Conservation (phyloP, 805 yeast genomes). For the Candida sphagnicola region DNA sequence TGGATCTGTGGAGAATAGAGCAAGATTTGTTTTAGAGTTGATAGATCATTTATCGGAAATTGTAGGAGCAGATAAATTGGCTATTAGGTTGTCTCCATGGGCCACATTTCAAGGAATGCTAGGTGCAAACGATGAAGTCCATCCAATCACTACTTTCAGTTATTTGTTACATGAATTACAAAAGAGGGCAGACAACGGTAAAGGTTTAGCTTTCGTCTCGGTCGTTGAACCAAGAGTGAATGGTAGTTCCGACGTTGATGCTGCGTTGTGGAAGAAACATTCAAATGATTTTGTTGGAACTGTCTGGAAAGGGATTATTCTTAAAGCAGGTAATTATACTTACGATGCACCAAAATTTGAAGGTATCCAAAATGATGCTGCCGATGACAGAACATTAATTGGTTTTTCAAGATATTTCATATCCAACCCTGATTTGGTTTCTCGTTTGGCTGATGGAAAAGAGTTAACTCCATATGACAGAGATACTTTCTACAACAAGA, state of each 20-base stretch:
- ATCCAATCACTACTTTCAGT: constrained; percentile 14
- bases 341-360: constrained; percentile 18
- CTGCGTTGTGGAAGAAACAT: constrained; percentile 9
- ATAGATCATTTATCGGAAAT: constrained; percentile 12
- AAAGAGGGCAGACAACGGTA: constrained; percentile 21
- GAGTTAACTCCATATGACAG: constrained; percentile 37
- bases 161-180: constrained; percentile 29
- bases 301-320: constrained; percentile 23
- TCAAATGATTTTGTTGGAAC: constrained; percentile 16
- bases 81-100: constrained; percentile 18
- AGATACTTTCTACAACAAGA: constrained; percentile 29
- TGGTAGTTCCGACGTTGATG: constrained; percentile 17
- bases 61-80: constrained; percentile 15
- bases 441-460: constrained; percentile 32
- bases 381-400: constrained; percentile 34
- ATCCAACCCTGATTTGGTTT: constrained; percentile 42
- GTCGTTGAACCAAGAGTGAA: constrained; percentile 33
- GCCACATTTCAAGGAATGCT: constrained; percentile 24
- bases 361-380: constrained; percentile 8
- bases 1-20: constrained; percentile 20
- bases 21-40: constrained; percentile 15
- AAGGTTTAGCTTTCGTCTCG: constrained; percentile 31
- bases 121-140: constrained; percentile 25
- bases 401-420: constrained; percentile 36
- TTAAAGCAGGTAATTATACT: constrained; percentile 15